Base-by-base conservation (phyloP, 78 protist species). In the Mastigamoeba balamuthi region DNA sequence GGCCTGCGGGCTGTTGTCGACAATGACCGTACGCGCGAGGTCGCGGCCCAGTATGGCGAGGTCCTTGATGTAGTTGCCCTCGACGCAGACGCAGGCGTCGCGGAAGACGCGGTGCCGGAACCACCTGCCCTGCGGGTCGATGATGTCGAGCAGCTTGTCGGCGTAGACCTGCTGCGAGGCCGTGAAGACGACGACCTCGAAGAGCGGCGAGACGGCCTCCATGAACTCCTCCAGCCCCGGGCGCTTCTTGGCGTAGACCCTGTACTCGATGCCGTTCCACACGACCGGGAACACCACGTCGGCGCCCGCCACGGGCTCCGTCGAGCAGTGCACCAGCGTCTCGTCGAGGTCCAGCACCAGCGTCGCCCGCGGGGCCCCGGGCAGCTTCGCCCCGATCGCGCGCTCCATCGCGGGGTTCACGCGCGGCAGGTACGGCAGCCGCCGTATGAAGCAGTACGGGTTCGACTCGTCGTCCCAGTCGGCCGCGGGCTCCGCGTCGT, bases 1-100 rank as follows among this genome's bases (percentile, higher is more conserved):
- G 0, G 95, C 93, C 30, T 84, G 92, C 4, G 98, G 98, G 28
- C 91, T 77, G 63, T 95, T 95, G 77, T 95, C 98, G 33, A 95
- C 75, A 25, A 95, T 83, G 29, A 82, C 66, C 2, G 76, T 74
- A n/a, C 48, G 66, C 29, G 71, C 6, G 7, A 95, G 64, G 40
- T 92, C 94, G 23, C 96, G 81, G 0, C 91, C 95, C 7, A 95
- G 64, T 28, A 88, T 41, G 4, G 77, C n/a, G 39, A 95, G 75
- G 74, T 95, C 95, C 74, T 95, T 95, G 63, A 95, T 44, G 64
- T 81, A 93, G 77, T 75, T 88, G 36, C 96, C 94, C 28, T 80
- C 80, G 8, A 88, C 79, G 36, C 64, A 40, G 4, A 85, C 79
- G 78, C 98, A 94, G 17, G 92, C 66, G 35, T 90, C 93, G 25